phyloP scores from a whole-genome alignment of 768 basidiomycete genomes.

The Hypholoma fasciculare region DNA sequence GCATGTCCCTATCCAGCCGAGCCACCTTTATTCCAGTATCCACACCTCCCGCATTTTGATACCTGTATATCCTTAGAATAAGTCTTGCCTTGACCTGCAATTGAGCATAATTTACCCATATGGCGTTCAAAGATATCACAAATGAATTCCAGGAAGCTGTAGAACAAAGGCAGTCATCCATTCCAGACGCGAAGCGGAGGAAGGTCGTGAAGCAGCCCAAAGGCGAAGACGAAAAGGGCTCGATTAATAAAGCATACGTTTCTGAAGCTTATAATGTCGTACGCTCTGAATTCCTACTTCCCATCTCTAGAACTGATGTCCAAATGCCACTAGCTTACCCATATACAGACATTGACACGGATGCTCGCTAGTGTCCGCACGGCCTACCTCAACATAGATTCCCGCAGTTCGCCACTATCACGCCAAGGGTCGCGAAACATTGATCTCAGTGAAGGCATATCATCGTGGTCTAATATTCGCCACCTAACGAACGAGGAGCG shows the following conservation, averaged over 20 bases:
- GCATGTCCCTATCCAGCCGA: background rate
- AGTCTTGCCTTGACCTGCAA: background rate
- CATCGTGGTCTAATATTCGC: slow-evolving; percentile 64
- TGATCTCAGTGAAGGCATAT: slow-evolving; percentile 47
- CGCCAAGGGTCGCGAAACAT: slow-evolving; percentile 54
- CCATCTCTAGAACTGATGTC: background rate
- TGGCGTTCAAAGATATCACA: slow-evolving; percentile 65
- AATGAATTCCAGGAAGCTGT: slow-evolving; percentile 57
- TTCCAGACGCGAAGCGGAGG: slow-evolving; percentile 51
- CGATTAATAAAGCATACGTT: slow-evolving; percentile 66
- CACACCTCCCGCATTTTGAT: background rate
- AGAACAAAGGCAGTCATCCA: slow-evolving; percentile 41
- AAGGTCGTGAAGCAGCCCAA: slow-evolving; percentile 37
- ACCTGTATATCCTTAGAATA: background rate
- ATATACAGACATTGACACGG: slow-evolving; percentile 66
- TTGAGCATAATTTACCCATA: slow-evolving; percentile 22
- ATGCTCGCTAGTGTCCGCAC: slow-evolving; percentile 79
- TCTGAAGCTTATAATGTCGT: slow-evolving; percentile 77
- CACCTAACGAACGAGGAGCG: slow-evolving; percentile 87
- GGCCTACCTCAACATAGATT: slow-evolving; percentile 83
- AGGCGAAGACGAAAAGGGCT: slow-evolving; percentile 36
- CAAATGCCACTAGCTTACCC: slow-evolving; percentile 53
- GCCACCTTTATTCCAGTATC: background rate
- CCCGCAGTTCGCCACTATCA: slow-evolving; percentile 49
- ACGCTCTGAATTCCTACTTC: slow-evolving; percentile 8